Conservation (phyloP, 2,329 filamentous ascomycete genomes). For the Fonsecaea nubica region DNA sequence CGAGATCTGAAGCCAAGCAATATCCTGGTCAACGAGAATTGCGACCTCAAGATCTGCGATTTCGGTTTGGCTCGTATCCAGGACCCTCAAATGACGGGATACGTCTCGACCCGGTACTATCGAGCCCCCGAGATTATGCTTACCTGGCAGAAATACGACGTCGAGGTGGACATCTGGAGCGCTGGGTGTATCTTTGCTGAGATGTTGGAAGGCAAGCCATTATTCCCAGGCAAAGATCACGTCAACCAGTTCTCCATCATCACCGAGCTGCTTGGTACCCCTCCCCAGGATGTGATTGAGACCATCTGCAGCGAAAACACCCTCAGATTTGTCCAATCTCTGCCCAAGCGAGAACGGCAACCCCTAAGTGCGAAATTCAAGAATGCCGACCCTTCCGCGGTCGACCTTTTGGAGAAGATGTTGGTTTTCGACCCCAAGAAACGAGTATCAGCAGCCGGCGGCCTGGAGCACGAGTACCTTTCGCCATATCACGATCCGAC, state of each 20-base stretch:
- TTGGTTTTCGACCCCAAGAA: slow-evolving; percentile 98
- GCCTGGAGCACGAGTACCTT: slow-evolving; percentile 89
- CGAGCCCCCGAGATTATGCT: slow-evolving; percentile 99
- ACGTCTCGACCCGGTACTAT: slow-evolving; percentile 98
- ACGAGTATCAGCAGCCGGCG: slow-evolving; percentile 84
- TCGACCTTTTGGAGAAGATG: slow-evolving; percentile 95
- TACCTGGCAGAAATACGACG: slow-evolving; percentile 99
- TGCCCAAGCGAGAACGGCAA: slow-evolving; percentile 91
- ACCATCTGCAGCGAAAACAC: slow-evolving; percentile 99
- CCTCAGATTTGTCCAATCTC: slow-evolving; percentile 92
- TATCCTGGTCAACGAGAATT: slow-evolving; percentile 99
- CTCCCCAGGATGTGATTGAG: slow-evolving; percentile 97
- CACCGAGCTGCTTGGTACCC: slow-evolving; percentile 93
- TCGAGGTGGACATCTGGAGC: slow-evolving; percentile 99
- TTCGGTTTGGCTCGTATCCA: slow-evolving; percentile 97
- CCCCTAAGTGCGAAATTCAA: slow-evolving; percentile 89
- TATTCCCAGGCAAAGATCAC: slow-evolving; percentile 98
- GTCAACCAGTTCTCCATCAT: slow-evolving; percentile 99
- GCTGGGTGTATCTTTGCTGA: slow-evolving; percentile 98
- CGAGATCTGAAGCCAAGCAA: slow-evolving; percentile 98
- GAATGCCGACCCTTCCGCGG: slow-evolving; percentile 89
- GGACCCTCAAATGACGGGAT: slow-evolving; percentile 99
- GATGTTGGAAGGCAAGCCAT: slow-evolving; percentile 97
- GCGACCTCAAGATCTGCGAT: slow-evolving; percentile 99
- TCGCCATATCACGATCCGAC: slow-evolving; percentile 96